A percentile compares a stretch with the other conserved stretches of the same genome.
Evolutionary conservation across 2,329 filamentous ascomycete genomes (phyloP).

Genomic region (Neofusicoccum laricinum): DNA sequence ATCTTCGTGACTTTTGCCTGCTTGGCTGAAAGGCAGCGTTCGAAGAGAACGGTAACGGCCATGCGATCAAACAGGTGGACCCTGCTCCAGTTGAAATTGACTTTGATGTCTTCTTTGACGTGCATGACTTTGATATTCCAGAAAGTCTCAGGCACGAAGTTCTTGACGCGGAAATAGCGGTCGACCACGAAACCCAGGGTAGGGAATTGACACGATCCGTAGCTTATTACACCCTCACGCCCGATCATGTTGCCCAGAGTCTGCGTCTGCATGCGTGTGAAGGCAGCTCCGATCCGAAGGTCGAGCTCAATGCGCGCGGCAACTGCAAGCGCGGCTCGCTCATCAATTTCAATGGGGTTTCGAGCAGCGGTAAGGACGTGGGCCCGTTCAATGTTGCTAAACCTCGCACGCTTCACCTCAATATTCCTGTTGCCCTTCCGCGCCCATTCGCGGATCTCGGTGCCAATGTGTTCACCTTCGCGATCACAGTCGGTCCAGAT

Average conservation of each 20-base stretch:
- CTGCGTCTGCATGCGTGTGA: slow-evolving; percentile 82
- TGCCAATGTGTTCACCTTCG: slow-evolving; percentile 94
- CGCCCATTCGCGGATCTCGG: slow-evolving; percentile 83
- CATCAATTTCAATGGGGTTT: slow-evolving; percentile 74
- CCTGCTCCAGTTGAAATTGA: slow-evolving; percentile 80
- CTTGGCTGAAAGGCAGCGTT: slow-evolving; percentile 75
- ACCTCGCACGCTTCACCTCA: slow-evolving; percentile 79
- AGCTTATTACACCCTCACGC: slow-evolving; percentile 69
- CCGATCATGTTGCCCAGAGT: slow-evolving; percentile 70
- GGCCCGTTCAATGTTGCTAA: slow-evolving; percentile 94
- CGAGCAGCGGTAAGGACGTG: slow-evolving; percentile 84
- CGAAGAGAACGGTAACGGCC: slow-evolving; percentile 76
- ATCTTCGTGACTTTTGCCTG: slow-evolving; percentile 79
- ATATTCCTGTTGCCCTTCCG: slow-evolving; percentile 69
- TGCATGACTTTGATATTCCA: slow-evolving; percentile 90
- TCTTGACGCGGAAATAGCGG: slow-evolving; percentile 87
- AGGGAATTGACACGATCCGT: slow-evolving; percentile 96
- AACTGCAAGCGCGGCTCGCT: slow-evolving; percentile 83
- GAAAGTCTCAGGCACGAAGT: slow-evolving; percentile 88
- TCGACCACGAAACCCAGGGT: slow-evolving; percentile 97
- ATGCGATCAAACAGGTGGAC: slow-evolving; percentile 85
- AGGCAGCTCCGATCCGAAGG: slow-evolving; percentile 83
- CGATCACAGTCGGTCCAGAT: slow-evolving; percentile 99
- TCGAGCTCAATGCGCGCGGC: slow-evolving; percentile 88
- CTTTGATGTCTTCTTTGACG: slow-evolving; percentile 70